Conservation (phyloP, 495 filamentous ascomycete genomes). For the Neohortaea acidophila region DNA sequence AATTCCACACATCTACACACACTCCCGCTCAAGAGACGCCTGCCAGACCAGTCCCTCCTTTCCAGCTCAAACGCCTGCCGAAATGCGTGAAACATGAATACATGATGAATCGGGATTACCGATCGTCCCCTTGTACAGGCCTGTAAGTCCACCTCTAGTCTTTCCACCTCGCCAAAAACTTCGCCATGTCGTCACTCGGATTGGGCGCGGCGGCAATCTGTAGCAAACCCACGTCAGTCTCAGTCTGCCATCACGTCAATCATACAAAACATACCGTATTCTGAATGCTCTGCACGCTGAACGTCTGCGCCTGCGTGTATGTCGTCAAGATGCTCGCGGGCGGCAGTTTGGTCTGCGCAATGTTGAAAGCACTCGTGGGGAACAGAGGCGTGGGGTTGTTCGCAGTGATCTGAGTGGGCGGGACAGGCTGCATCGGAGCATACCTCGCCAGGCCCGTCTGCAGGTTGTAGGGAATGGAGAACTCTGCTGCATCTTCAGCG, state of each 20-base stretch:
- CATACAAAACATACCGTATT: conserved; percentile 44
- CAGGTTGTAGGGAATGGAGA: conserved; percentile 42
- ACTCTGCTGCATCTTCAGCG: conserved; percentile 13
- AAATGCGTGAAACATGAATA: too few relatives aligned
- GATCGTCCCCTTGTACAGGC: too few relatives aligned
- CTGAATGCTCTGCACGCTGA: conserved; percentile 38
- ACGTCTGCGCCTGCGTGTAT: conserved; percentile 43
- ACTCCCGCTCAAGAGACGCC: too few relatives aligned
- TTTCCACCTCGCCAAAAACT: conserved; percentile 43
- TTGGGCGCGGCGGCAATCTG: conserved; percentile 33
- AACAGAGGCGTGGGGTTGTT: conserved; percentile 39
- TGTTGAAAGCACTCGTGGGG: conserved; percentile 44
- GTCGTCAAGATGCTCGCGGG: conserved; percentile 44
- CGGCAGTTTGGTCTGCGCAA: conserved; percentile 43
- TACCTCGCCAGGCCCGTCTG: conserved; percentile 53
- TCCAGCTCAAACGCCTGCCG: too few relatives aligned
- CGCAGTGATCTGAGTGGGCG: conserved; percentile 48
- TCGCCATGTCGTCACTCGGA: conserved; percentile 42
- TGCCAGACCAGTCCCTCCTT: too few relatives aligned
- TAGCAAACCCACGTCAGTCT: background rate
- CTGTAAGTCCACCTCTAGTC: too few relatives aligned
- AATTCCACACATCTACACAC: too few relatives aligned
- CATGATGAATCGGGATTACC: too few relatives aligned
- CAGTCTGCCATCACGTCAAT: conserved; percentile 9
- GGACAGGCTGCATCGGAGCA: conserved; percentile 57